Conservation (phyloP, 2,329 filamentous ascomycete species). For the Alternaria sp. region DNA sequence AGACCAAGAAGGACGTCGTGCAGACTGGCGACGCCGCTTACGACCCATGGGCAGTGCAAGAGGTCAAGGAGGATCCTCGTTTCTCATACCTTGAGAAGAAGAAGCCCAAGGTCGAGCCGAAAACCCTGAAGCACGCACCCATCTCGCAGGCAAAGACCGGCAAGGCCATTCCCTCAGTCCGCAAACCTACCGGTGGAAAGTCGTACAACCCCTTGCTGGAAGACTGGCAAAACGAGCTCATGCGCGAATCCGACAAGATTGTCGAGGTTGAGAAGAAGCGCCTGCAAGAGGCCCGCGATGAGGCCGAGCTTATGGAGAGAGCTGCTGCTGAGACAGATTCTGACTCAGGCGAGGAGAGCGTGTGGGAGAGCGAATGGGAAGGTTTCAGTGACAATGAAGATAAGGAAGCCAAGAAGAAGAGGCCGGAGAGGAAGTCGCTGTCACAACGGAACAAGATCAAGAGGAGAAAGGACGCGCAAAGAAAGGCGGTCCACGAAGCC, state of each 20-base stretch:
- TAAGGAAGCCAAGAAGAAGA: conserved; percentile 73
- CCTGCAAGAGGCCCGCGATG: conserved; percentile 69
- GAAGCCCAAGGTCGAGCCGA: conserved; percentile 72
- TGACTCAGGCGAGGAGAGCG: conserved; percentile 84
- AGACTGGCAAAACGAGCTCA: conserved; percentile 81
- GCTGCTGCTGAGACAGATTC: conserved; percentile 76
- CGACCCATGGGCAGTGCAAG: conserved; percentile 76
- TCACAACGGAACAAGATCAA: conserved; percentile 87
- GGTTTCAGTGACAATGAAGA: conserved; percentile 57
- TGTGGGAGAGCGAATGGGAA: conserved; percentile 86
- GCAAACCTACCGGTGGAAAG: conserved; percentile 78
- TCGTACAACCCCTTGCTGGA: conserved; percentile 92
- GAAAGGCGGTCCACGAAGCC: conserved; percentile 74
- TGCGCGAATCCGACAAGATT: conserved; percentile 77
- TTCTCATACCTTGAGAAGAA: conserved; percentile 72
- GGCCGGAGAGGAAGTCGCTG: conserved; percentile 83
- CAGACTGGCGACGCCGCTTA: conserved; percentile 67
- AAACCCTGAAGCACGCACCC: conserved; percentile 76
- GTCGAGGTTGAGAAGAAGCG: conserved; percentile 80
- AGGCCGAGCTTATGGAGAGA: conserved; percentile 71
- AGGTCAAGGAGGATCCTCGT: conserved; percentile 58
- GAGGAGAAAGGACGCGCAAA: conserved; percentile 86
- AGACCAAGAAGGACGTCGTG: conserved; percentile 55
- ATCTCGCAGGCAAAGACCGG: conserved; percentile 83
- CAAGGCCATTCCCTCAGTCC: conserved; percentile 78